These are phyloP conservation scores for Arbutus unedo DNA, from an alignment of 148 eudicot species.

Conservation along the genomic window DNA sequence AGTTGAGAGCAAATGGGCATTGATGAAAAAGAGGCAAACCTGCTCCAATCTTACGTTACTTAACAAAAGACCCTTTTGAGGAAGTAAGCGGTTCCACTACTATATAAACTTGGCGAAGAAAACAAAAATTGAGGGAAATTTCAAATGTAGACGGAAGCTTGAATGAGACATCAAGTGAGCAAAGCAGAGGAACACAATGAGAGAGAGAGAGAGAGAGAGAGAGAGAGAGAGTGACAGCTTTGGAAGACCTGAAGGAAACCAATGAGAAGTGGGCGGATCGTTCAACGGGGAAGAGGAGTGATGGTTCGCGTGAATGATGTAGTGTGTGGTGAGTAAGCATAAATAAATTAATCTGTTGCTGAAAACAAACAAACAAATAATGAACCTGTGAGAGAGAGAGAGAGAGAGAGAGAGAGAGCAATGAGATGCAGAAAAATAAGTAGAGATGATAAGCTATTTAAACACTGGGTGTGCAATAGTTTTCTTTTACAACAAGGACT, in stretches of 20 bases:
- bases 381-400: neutral
- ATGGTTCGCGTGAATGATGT: conserved; percentile 30
- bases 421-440: neutral
- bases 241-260: conserved; percentile 1
- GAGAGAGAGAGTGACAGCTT: neutral
- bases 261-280: neutral
- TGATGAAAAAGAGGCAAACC: conserved; percentile 11
- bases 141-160: conserved; percentile 16
- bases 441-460: neutral
- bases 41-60: conserved; percentile 25
- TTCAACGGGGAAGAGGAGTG: neutral
- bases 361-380: conserved; percentile 18
- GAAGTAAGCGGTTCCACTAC: conserved; percentile 16
- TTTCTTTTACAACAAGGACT: neutral
- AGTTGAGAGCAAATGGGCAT: conserved; percentile 34
- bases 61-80: conserved; percentile 6
- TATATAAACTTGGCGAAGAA: conserved; percentile 2
- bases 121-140: conserved; percentile 7
- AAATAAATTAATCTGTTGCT: conserved; percentile 13
- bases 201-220: neutral
- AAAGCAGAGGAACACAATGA: neutral
- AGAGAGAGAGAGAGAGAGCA: neutral
- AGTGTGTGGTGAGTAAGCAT: conserved; percentile 38
- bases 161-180: conserved; percentile 5
- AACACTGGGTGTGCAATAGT: neutral